Conservation (phyloP, 2,329 filamentous ascomycete genomes). For the Hymenotorrendiella dingleyae region DNA sequence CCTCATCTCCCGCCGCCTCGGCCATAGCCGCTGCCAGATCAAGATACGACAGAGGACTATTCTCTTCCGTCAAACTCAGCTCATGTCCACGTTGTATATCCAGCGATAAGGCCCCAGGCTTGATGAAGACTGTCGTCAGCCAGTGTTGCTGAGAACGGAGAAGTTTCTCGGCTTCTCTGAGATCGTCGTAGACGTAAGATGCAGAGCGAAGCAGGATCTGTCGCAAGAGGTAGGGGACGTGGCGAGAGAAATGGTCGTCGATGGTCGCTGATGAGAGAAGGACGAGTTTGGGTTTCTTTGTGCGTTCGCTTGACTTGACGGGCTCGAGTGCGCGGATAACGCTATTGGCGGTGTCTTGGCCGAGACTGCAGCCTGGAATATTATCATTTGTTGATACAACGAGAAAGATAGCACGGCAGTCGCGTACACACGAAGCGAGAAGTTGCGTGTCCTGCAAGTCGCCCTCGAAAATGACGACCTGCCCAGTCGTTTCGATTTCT, state of each 20-base stretch:
- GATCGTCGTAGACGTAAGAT: constrained; percentile 36
- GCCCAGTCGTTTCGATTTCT: constrained; percentile 26
- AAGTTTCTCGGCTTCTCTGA: constrained; percentile 31
- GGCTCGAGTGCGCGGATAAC: constrained; percentile 35
- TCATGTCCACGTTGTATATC: constrained; percentile 33
- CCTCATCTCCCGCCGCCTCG: constrained; percentile 36
- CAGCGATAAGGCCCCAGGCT: neutral
- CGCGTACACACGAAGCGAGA: constrained; percentile 33
- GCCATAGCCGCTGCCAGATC: constrained; percentile 45
- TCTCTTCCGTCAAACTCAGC: constrained; percentile 34
- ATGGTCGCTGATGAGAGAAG: constrained; percentile 39
- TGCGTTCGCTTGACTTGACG: constrained; percentile 13
- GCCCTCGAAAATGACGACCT: constrained; percentile 38
- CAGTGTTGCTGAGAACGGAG: constrained; percentile 30
- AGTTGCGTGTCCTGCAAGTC: constrained; percentile 35
- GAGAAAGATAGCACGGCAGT: constrained; percentile 35
- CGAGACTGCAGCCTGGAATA: constrained; percentile 35
- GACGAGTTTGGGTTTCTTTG: constrained; percentile 34
- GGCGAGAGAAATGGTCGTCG: constrained; percentile 33
- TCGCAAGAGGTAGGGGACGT: constrained; percentile 27
- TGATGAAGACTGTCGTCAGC: neutral
- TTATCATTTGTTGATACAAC: constrained; percentile 38
- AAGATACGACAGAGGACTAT: constrained; percentile 36
- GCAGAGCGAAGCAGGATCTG: constrained; percentile 29
- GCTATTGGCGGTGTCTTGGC: constrained; percentile 31